Conservation (phyloP, 805 yeast genomes). For the Starmerella ratchasimensis region DNA sequence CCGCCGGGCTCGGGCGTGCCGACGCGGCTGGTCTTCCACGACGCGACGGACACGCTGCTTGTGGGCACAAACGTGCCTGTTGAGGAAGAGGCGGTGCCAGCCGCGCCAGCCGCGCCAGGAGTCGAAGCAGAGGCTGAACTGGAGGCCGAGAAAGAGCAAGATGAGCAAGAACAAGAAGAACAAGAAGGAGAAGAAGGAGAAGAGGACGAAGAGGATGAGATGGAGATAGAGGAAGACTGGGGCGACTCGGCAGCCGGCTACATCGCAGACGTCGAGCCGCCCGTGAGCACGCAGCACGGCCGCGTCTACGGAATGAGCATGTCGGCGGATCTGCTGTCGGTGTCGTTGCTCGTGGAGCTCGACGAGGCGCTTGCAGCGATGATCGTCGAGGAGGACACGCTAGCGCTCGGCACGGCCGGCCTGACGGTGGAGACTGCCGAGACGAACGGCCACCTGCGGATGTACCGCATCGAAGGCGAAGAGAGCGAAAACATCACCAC, state of each 20-base stretch:
- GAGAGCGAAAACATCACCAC: background rate
- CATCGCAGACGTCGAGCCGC: background rate
- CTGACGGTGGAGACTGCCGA: slow-evolving; percentile 68
- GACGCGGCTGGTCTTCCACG: slow-evolving; percentile 6
- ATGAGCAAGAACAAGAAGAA: background rate
- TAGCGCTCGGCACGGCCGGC: slow-evolving; percentile 68
- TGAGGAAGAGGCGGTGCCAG: background rate
- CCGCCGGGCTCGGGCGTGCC: background rate
- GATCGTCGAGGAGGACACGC: slow-evolving; percentile 33
- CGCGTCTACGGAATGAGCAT: slow-evolving; percentile 7
- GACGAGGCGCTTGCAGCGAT: slow-evolving; percentile 13
- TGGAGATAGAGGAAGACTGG: background rate
- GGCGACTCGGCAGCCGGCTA: background rate
- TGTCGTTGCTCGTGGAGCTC: background rate
- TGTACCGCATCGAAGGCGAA: slow-evolving; percentile 27
- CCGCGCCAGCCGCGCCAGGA: background rate
- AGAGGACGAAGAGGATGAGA: background rate
- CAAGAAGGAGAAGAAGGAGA: background rate
- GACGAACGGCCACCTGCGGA: slow-evolving; percentile 61
- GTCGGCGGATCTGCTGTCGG: slow-evolving; percentile 3
- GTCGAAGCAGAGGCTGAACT: slow-evolving; percentile 1
- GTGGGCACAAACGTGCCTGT: slow-evolving; percentile 9
- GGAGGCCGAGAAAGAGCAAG: background rate
- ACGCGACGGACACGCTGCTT: slow-evolving; percentile 3
- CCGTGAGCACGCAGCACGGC: slow-evolving; percentile 2